Evolutionary conservation across 371 early-diverging fungal species (phyloP), one percentile per base, ranked within the genome.

Genomic region (Nematocida ironsii): DNA sequence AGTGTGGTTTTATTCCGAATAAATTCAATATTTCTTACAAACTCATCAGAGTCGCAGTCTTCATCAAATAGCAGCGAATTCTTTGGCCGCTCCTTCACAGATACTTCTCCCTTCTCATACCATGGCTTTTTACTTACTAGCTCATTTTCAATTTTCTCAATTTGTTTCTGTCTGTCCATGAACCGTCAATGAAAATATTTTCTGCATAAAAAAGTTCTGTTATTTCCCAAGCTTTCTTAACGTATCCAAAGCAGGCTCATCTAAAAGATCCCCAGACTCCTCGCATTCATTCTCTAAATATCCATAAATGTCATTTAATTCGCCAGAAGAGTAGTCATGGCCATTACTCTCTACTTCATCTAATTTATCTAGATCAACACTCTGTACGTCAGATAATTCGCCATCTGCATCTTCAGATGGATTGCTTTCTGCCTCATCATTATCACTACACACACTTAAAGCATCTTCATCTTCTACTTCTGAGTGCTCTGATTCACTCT

Each of bases 381-480:
- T 27, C 0, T 78, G 61, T 6, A 55, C 40, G 16, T 5, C 11
- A 39, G 25, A 27, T 13, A 54, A n/a, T 23, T 27, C 42, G n/a
- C 68, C 73, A 20, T 57, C 69, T 40, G 66, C 73, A 57, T 39
- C 33, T 45, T n/a, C 66, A 47, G 25, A 11, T 27, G 23, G 39
- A 9, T 9, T 33, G 11, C 44, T 40, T 2, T n/a, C n/a, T 4
- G 55, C 62, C 23, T 48, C 56, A 48, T 50, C 64, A 47, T 69
- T 71, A 18, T 58, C 83, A 54, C 78, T 75, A 55, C 25, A 42
- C 3, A 73, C 84, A 60, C 54, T 68, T 5, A 69, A 58, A 27
- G 62, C 70, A 7, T 85, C 86, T 61, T 82, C 83, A 33, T 70
- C 47, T 20, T 76, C 84, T 11, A 27, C 66, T 40, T 71, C 80